These are phyloP conservation scores for Kwoniella europaea DNA, from an alignment of 768 basidiomycete genomes.

Conservation along the genomic window DNA sequence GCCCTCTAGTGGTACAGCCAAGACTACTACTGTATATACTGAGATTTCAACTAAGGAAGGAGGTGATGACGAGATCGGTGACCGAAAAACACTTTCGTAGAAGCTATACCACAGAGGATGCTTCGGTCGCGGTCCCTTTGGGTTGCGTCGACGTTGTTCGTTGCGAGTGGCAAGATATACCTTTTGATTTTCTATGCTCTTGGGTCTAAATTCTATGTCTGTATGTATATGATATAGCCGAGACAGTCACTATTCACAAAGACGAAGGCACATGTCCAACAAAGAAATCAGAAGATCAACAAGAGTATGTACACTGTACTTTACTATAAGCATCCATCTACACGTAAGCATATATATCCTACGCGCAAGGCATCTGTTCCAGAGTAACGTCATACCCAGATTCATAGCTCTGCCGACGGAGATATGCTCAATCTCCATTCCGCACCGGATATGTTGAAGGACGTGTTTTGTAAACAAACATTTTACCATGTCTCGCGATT, in stretches of 20 bases:
- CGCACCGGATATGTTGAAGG: background rate
- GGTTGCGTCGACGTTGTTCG: background rate
- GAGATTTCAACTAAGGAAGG: background rate
- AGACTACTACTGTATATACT: background rate
- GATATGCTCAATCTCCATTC: background rate
- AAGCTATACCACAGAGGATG: too few relatives aligned
- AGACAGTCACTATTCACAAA: background rate
- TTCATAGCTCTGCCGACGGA: background rate
- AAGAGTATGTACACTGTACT: background rate
- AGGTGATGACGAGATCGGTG: background rate
- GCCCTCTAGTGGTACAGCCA: background rate
- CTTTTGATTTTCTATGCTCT: background rate
- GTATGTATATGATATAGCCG: background rate
- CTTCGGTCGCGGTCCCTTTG: too few relatives aligned
- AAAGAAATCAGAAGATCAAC: background rate
- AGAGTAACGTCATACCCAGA: background rate
- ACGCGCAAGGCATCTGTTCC: too few relatives aligned
- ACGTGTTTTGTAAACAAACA: slow-evolving; percentile 7
- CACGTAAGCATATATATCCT: background rate
- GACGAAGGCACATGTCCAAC: slow-evolving; percentile 6
- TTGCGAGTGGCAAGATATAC: background rate
- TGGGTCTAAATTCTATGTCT: background rate
- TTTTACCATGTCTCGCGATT: too few relatives aligned
- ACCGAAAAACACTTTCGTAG: background rate
- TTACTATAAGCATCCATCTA: background rate